Conservation (phyloP, 176 grass and related monocot genomes). For the Triticum aestivum region DNA sequence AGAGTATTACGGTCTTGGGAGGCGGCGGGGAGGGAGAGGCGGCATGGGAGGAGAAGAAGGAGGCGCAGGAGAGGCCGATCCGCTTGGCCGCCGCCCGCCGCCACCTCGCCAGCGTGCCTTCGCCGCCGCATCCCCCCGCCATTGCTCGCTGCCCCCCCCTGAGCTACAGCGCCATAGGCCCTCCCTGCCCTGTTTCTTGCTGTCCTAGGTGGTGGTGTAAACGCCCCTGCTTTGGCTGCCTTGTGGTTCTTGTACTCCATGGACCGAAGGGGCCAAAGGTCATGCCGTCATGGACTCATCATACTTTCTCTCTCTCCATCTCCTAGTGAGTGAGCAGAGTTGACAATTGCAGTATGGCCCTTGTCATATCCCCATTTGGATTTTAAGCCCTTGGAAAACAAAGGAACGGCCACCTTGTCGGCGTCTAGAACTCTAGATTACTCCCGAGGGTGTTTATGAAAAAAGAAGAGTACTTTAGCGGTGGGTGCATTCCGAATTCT, state of each 20-base stretch:
- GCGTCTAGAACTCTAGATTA: not conserved
- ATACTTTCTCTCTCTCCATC: not conserved
- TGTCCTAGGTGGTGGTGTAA: conserved; percentile 35
- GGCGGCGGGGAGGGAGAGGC: conserved; percentile 33
- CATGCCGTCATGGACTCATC: not conserved
- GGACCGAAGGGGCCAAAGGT: not conserved
- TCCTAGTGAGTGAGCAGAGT: not conserved
- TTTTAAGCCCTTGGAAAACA: not conserved
- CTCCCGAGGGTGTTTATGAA: not conserved
- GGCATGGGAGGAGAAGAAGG: conserved; percentile 52
- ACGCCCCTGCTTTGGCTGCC: conserved; percentile 18
- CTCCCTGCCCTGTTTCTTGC: conserved; percentile 8
- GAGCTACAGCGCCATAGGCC: conserved; percentile 19
- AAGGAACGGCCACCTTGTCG: no score
- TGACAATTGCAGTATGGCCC: conserved; percentile 31
- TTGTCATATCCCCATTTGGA: not conserved
- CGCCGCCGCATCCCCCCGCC: conserved; percentile 37
- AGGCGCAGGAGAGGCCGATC: conserved; percentile 66
- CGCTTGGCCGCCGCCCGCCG: conserved; percentile 57
- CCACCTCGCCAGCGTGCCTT: conserved; percentile 56
- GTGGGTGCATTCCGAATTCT: not conserved
- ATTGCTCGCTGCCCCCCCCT: conserved; percentile 35
- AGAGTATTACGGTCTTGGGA: conserved; percentile 52
- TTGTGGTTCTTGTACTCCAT: conserved; percentile 39
- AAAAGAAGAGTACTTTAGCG: not conserved